Evolutionary conservation across 2,329 filamentous ascomycete genomes (phyloP), one percentile per base, ranked within the genome.

Genomic region (Fusarium pseudoanthophilum): DNA sequence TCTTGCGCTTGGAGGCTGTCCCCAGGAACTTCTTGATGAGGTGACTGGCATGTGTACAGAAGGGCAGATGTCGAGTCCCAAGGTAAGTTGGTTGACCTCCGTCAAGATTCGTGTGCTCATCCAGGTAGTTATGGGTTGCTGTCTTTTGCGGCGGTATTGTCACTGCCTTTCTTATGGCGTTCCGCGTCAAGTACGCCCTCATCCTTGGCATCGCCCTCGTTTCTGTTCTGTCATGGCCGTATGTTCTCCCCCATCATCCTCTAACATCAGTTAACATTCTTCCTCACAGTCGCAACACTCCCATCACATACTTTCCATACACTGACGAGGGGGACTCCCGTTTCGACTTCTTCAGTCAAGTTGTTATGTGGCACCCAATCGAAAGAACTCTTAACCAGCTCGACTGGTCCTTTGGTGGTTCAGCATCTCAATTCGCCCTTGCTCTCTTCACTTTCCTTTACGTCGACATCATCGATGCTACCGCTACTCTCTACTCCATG

Each of bases 401-500:
- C 67, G 85, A 93, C 69, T 94, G 92, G 92, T 83, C 90, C 55
- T 83, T 94, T 16, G 76, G 80, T 10, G 82, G 83, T 15, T 85
- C 87, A 39, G 86, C 86, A 11, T 86, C 86, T 1, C 89, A 93
- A 72, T 94, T 94, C 77, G 89, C 87, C 15, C 84, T 94, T 8
- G 92, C 92, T 0, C 87, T 94, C 59, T 91, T 94, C 78, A 94
- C 92, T 2, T 94, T 95, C 78, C 86, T 95, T 6, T 94, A 94
- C 67, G 92, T 95, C 57, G 92, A 94, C 76, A 93, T 94, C 74
- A 91, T 95, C 67, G 92, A 95, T 79, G 91, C 91, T 77, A 94
- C 92, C 0, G 92, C 92, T 46, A 94, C 92, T 1, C 83, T 94
- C 42, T 94, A 94, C 82, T 92, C 92, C n/a, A 94, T 95, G 92